Conservation (phyloP, 352 stramenopile genomes). For the Phytophthora podocarpi region DNA sequence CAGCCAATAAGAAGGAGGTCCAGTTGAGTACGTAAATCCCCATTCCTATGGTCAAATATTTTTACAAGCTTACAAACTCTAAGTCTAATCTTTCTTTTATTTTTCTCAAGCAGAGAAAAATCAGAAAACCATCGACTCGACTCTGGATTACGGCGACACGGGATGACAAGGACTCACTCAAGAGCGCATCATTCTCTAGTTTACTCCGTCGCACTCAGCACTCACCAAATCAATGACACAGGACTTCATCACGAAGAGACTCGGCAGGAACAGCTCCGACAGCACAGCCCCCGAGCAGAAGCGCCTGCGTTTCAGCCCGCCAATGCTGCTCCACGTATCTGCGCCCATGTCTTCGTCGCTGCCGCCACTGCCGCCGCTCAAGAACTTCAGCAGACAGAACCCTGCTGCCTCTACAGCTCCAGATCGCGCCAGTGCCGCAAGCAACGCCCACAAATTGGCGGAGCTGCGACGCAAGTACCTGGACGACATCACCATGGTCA, state of each 20-base stretch:
- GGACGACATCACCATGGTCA: slow-evolving; percentile 37
- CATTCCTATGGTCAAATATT: too few relatives aligned
- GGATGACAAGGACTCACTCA: neutral
- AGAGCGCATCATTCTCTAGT: slow-evolving; percentile 6
- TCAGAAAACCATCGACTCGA: neutral
- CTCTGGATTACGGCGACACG: neutral
- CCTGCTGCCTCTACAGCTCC: neutral
- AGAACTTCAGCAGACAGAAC: neutral
- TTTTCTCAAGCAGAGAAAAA: slow-evolving; percentile 1
- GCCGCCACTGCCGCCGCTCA: slow-evolving; percentile 22
- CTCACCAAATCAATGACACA: slow-evolving; percentile 11
- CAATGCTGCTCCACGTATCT: slow-evolving; percentile 8
- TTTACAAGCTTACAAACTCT: too few relatives aligned
- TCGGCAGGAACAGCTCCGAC: neutral
- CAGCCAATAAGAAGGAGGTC: too few relatives aligned
- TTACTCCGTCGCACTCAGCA: neutral
- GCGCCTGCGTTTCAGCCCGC: slow-evolving; percentile 32
- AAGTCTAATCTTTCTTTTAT: neutral
- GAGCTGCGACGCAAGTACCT: slow-evolving; percentile 35
- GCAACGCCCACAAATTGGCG: slow-evolving; percentile 24
- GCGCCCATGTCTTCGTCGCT: neutral
- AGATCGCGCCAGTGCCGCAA: neutral
- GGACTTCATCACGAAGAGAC: slow-evolving; percentile 17
- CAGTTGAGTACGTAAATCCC: too few relatives aligned
- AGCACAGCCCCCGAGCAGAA: slow-evolving; percentile 14